Percentiles rank a stretch among this genome's conserved stretches.
Conservation (phyloP, 1,139 yeast genomes). For the Lodderomyces jiufengensis region DNA sequence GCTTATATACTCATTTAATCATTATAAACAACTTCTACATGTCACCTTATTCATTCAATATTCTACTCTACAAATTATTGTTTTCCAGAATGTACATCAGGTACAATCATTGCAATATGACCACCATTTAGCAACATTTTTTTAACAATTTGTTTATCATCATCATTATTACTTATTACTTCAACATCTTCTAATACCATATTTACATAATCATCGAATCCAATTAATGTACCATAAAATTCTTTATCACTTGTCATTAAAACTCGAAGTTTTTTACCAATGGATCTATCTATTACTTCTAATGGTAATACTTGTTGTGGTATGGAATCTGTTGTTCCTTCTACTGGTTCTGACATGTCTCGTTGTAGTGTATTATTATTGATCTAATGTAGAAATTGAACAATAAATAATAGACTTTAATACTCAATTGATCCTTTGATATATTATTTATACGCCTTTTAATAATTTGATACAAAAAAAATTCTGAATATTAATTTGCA, state of each 20-base stretch:
- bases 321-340: slow-evolving; percentile 7
- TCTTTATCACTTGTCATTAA: slow-evolving; percentile 72
- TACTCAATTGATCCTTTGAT: too few relatives aligned
- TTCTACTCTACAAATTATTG: neutral
- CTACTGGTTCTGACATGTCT: neutral
- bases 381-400: too few relatives aligned
- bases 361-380: too few relatives aligned
- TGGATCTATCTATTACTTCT: slow-evolving; percentile 83
- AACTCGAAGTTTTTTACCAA: slow-evolving; percentile 78
- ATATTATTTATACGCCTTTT: too few relatives aligned
- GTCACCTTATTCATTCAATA: too few relatives aligned
- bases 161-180: neutral
- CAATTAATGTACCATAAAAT: slow-evolving; percentile 81
- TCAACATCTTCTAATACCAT: slow-evolving; percentile 82
- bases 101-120: slow-evolving; percentile 69
- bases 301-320: slow-evolving; percentile 56
- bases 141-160: slow-evolving; percentile 41
- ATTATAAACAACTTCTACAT: neutral
- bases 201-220: slow-evolving; percentile 94
- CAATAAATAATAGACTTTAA: too few relatives aligned
- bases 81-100: slow-evolving; percentile 15
- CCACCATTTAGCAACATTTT: slow-evolving; percentile 87
- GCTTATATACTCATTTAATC: neutral
- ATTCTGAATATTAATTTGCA: too few relatives aligned
- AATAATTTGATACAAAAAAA: too few relatives aligned